These are phyloP conservation scores for Coemansia sp. DNA, from an alignment of 192 early-diverging fungal genomes.

Conservation along the genomic window DNA sequence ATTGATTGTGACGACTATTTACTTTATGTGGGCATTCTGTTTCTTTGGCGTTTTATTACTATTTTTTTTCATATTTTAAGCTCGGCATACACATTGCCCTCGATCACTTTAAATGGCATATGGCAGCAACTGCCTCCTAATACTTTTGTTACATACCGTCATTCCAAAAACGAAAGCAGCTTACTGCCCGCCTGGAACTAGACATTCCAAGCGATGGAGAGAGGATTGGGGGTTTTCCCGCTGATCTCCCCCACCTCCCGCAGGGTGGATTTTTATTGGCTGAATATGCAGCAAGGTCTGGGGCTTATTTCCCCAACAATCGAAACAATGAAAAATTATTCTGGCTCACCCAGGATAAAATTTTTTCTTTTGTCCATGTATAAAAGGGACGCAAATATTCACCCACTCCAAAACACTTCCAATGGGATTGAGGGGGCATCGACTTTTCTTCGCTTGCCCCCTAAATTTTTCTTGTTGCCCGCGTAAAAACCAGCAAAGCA, in stretches of 20 bases:
- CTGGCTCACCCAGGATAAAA: neutral
- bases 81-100: neutral
- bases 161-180: no score
- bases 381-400: neutral
- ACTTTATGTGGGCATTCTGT: slow-evolving; percentile 3
- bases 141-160: no score
- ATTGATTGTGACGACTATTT: slow-evolving; percentile 9
- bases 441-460: slow-evolving; percentile 39
- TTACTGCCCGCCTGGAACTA: no score
- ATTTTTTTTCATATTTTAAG: slow-evolving; percentile 7
- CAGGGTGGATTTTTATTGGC: neutral
- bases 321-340: neutral
- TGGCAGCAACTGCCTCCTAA: neutral
- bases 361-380: neutral
- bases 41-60: neutral
- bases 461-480: slow-evolving; percentile 6
- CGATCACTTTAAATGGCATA: neutral
- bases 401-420: neutral
- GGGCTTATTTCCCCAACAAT: neutral
- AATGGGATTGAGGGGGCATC: slow-evolving; percentile 40
- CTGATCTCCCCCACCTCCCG: no score
- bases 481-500: neutral
- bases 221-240: no score
- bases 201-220: no score
- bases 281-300: neutral